Base-by-base conservation (phyloP, 2,329 filamentous ascomycete genomes). In the Monosporascus sp. region DNA sequence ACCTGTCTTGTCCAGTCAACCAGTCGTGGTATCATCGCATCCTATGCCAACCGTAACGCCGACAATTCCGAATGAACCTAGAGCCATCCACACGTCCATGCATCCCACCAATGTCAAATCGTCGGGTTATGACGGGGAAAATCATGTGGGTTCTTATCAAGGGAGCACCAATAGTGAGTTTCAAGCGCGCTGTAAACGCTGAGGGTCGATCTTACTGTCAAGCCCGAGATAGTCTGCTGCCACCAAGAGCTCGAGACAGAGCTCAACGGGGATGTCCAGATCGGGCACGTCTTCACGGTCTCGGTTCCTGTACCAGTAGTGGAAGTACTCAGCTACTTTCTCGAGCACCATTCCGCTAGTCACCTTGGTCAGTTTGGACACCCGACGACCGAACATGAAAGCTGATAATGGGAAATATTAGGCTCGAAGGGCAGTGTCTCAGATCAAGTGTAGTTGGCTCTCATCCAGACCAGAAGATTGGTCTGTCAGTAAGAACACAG, bases 241-340 rank as follows among this genome's bases (percentile, higher is more conserved):
- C 73, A 88, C 86, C 59, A 93, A 72, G 55, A 93, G 70, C 73
- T 92, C 88, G 44, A 93, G 76, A 62, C 88, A 91, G 49, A 92
- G 74, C 72, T 92, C 88, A 31, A 88, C 82, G 14, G 88, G 88
- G 54, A 92, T 86, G 17, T 91, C 87, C 84, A 91, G 87, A 64
- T 93, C 89, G 5, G 86, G 84, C 20, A 91, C 87, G 62, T 90
- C 85, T 61, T 86, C 84, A 60, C 77, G 77, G 60, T 90, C 80
- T 50, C 80, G 79, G 70, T 89, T 80, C 64, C 85, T 86, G 71
- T 90, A 86, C 75, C 88, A 88, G 74, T 91, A 92, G 67, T 90
- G 88, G 57, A 91, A 86, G 72, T 92, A 93, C 71, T 92, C 87
- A 69, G 86, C 88, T 35, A 92, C 85, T 67, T 90, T 90, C 68